A percentile compares a stretch with the other conserved stretches of the same genome.
Conservation (phyloP, 176 grass and related monocot species). For the Bonia amplexicaulis region DNA sequence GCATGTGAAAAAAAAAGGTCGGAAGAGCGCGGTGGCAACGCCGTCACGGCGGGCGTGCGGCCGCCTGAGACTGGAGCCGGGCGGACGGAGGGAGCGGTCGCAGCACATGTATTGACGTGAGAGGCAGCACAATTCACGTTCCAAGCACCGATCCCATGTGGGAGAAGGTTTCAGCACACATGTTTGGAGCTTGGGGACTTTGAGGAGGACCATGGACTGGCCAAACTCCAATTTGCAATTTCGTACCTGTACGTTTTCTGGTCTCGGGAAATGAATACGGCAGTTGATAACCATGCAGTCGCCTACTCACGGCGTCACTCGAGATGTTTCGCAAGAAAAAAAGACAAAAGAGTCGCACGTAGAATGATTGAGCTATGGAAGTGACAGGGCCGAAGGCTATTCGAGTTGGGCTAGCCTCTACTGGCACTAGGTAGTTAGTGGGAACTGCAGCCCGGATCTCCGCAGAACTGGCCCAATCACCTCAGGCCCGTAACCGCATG, state of each 20-base stretch:
- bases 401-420: background rate
- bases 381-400: background rate
- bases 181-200: background rate
- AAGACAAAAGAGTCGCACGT: too few relatives aligned
- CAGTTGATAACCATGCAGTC: too few relatives aligned
- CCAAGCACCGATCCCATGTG: background rate
- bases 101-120: constrained; percentile 35
- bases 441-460: too few relatives aligned
- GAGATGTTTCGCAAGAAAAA: too few relatives aligned
- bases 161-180: background rate
- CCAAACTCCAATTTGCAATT: background rate
- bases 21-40: too few relatives aligned
- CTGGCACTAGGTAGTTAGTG: too few relatives aligned
- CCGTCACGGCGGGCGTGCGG: background rate
- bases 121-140: background rate
- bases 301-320: too few relatives aligned
- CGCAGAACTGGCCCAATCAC: too few relatives aligned
- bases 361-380: background rate
- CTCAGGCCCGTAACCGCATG: too few relatives aligned
- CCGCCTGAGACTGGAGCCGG: background rate
- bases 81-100: background rate
- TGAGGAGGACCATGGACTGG: background rate
- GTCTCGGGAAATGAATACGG: background rate
- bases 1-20: background rate
- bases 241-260: background rate